Base-by-base conservation (phyloP, 768 basidiomycete species). In the Pilatotrama ljubarskyi region DNA sequence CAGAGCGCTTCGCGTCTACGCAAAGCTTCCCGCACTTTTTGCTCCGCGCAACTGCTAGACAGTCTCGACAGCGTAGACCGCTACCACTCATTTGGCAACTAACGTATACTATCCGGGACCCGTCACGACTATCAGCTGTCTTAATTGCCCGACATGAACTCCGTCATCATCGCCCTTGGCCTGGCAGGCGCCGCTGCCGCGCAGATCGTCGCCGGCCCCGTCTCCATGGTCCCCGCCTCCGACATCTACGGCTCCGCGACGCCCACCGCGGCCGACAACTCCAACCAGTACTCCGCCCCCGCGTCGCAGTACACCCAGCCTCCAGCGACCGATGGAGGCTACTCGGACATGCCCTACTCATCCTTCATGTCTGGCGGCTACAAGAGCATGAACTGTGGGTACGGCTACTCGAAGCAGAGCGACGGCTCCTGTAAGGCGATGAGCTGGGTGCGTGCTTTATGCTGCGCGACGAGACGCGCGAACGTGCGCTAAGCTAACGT, bases 51-150 rank as follows among this genome's bases (percentile, higher is more conserved):
- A 71, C 85, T 88, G 84, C 85, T 77, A 87, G 87, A 80, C 86
- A 85, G 84, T 83, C 77, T 61, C 74, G 64, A 74, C 74, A 84
- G 87, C 86, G 86, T 88, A 83, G 86, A 89, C 76, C 86, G 87
- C 87, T 85, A 69, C 60, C 74, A 72, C 69, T 68, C 70, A 58
- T 70, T 73, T 69, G 69, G 73, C 72, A 75, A 71, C 72, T 75
- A 47, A 63, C 61, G 61, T 75, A 69, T 68, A 61, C 68, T 64
- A 70, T 73, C 41, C 64, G 41, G 51, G 69, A 67, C 75, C 70
- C 76, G 72, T 74, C 74, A 68, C 70, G 56, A 61, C 67, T 69
- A 62, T 66, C 65, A 48, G 42, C 55, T 73, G 73, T 74, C 69
- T 66, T 72, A 65, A 65, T 58, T 54, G 78, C 77, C 80, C 72